Conservation (phyloP, 805 yeast genomes). For the Hanseniaspora nectarophila region DNA sequence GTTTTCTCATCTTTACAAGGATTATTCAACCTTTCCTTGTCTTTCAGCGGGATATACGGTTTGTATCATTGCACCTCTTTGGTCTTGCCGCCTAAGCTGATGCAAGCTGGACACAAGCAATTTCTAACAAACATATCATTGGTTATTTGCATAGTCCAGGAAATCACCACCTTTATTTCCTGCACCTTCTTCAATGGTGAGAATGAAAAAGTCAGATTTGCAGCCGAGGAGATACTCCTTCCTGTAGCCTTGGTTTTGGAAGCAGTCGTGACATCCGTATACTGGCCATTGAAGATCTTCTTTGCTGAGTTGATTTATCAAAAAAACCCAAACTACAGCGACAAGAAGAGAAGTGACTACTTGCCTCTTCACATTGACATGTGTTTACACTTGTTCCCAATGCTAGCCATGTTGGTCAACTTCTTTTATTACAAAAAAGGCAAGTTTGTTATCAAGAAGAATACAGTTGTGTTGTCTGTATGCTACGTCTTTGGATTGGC, state of each 20-base stretch:
- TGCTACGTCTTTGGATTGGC: constrained; percentile 32
- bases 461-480: constrained; percentile 31
- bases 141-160: constrained; percentile 27
- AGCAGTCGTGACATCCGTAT: constrained; percentile 47
- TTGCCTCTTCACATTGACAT: constrained; percentile 44
- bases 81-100: constrained; percentile 39
- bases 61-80: constrained; percentile 22
- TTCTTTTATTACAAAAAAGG: constrained; percentile 42
- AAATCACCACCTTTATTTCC: constrained; percentile 21
- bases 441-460: constrained; percentile 30
- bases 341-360: neutral
- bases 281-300: constrained; percentile 57
- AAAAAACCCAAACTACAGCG: constrained; percentile 17
- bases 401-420: constrained; percentile 40
- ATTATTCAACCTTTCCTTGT: constrained; percentile 19
- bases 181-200: constrained; percentile 24
- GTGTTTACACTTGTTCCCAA: constrained; percentile 50
- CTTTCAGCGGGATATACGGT: constrained; percentile 23
- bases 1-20: neutral
- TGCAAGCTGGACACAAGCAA: constrained; percentile 55
- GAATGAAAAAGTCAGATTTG: neutral
- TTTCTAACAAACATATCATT: constrained; percentile 61
- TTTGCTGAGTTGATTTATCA: constrained; percentile 38
- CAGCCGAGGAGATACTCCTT: constrained; percentile 22
- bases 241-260: constrained; percentile 50